Evolutionary conservation across 2,329 filamentous ascomycete genomes (phyloP), one percentile per base, ranked within the genome.

Genomic region (Arthrobotrys megalospora): DNA sequence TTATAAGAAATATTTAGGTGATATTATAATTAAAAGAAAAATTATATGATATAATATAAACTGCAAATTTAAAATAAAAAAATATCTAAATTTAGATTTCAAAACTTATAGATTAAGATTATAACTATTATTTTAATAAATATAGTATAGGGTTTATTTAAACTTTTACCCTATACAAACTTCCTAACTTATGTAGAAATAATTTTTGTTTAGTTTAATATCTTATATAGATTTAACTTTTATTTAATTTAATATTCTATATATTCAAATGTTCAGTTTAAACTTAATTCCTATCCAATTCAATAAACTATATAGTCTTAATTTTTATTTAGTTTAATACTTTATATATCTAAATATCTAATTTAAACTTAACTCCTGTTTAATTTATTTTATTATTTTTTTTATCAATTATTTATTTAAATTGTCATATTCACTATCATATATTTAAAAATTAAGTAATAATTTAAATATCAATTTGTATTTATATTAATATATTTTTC

Each of bases 331-430:
- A 58, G 8, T 34, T 34, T 38, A 34, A 34, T 38, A 34, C 6
- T n/a, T 14, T 28, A 11, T 36, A 58, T 10, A 62, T 11, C 36
- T 11, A 16, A 21, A 53, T 11, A 24, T 24, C 32, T 11, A 4
- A 11, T 64, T 43, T 64, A n/a, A 14, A 64, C 32, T 47, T 64
- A 47, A 34, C 12, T 64, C 32, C n/a, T 34, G 5, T 58, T n/a
- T 4, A 58, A 16, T 34, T 47, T n/a, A 47, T 16, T 64, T 64
- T 47, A 64, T 3, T 28, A 47, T 32, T 24, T 43, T 43, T 4
- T 43, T 43, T 43, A 43, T n/a, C n/a, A n/a, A n/a, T n/a, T n/a
- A n/a, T n/a, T n/a, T n/a, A n/a, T n/a, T n/a, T n/a, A n/a, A n/a
- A n/a, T n/a, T n/a, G n/a, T n/a, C n/a, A n/a, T n/a, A n/a, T n/a